phyloP scores from a whole-genome alignment of 2,329 filamentous ascomycete genomes.

The Coniella vitis region DNA sequence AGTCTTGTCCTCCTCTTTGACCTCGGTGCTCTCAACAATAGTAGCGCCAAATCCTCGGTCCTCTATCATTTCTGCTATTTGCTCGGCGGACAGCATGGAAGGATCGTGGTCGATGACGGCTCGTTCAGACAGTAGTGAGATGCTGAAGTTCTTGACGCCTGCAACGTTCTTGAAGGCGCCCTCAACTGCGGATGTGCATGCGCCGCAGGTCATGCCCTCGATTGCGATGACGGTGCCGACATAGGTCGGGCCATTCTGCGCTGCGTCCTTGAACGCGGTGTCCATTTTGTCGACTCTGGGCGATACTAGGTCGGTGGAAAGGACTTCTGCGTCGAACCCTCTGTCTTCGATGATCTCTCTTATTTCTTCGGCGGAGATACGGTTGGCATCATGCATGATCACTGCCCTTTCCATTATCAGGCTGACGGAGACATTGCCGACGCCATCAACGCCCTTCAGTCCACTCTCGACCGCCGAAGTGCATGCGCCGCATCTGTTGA shows the following conservation, averaged over 20 bases:
- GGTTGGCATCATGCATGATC: conserved; percentile 74
- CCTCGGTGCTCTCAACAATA: conserved; percentile 62
- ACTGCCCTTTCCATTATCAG: conserved; percentile 96
- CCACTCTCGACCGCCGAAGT: conserved; percentile 92
- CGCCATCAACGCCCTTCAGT: conserved; percentile 74
- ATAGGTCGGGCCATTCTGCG: conserved; percentile 31
- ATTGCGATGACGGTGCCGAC: conserved; percentile 71
- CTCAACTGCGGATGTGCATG: conserved; percentile 81
- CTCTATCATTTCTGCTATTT: conserved; percentile 54
- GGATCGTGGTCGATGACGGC: conserved; percentile 79
- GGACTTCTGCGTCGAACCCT: conserved; percentile 84
- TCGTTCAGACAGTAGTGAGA: conserved; percentile 77
- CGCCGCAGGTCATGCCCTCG: conserved; percentile 86
- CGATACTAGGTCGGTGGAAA: conserved; percentile 69
- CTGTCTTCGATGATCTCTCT: conserved; percentile 84
- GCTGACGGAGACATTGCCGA: conserved; percentile 83
- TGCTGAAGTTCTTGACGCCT: conserved; percentile 69
- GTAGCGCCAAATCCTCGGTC: conserved; percentile 75
- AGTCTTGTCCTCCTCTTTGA: conserved; percentile 30
- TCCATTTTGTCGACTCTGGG: conserved; percentile 32
- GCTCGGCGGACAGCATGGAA: conserved; percentile 40
- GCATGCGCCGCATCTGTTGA: conserved; percentile 78
- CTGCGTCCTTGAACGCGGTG: conserved; percentile 26
- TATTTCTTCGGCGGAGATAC: conserved; percentile 67
- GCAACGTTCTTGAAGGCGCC: conserved; percentile 68